Evolutionary conservation across 148 eudicot genomes (phyloP).

Genomic region (Agrostemma githago): DNA sequence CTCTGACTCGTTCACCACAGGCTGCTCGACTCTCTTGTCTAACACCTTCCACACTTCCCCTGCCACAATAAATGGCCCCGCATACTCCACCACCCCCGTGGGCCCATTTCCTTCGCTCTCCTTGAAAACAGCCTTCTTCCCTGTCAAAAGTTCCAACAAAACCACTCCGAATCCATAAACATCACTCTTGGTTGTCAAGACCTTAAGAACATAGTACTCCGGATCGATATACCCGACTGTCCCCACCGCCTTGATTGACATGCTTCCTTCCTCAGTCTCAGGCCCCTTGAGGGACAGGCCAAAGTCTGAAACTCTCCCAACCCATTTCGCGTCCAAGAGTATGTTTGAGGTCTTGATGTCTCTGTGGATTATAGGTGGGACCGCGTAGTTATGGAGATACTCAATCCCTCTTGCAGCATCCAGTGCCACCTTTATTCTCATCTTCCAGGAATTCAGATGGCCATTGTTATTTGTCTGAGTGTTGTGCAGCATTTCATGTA

Average conservation of each 20-base stretch:
- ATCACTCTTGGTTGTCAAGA: conserved; percentile 56
- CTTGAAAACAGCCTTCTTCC: conserved; percentile 53
- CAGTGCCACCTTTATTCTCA: conserved; percentile 52
- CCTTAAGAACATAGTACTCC: conserved; percentile 45
- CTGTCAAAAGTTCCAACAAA: conserved; percentile 51
- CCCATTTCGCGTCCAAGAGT: conserved; percentile 54
- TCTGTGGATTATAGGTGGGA: conserved; percentile 62
- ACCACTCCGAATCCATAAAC: conserved; percentile 66
- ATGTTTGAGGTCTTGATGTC: conserved; percentile 63
- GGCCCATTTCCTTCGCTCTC: conserved; percentile 32
- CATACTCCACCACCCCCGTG: conserved; percentile 48
- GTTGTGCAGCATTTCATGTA: conserved; percentile 47
- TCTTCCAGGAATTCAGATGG: conserved; percentile 43
- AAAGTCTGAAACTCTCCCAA: conserved; percentile 53
- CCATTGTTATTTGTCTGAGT: conserved; percentile 18
- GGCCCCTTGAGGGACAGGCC: conserved; percentile 47
- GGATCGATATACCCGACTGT: conserved; percentile 69
- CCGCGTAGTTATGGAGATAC: conserved; percentile 62
- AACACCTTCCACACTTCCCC: conserved; percentile 50
- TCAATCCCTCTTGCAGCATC: conserved; percentile 64
- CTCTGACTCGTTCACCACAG: conserved; percentile 43
- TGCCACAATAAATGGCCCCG: conserved; percentile 37
- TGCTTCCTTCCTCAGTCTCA: conserved; percentile 30
- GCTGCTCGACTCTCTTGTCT: conserved; percentile 45
- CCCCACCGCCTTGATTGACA: conserved; percentile 40